A percentile compares a stretch with the other conserved stretches of the same genome.
phyloP scores from a whole-genome alignment of 495 filamentous ascomycete genomes.

The Collariella sp. region DNA sequence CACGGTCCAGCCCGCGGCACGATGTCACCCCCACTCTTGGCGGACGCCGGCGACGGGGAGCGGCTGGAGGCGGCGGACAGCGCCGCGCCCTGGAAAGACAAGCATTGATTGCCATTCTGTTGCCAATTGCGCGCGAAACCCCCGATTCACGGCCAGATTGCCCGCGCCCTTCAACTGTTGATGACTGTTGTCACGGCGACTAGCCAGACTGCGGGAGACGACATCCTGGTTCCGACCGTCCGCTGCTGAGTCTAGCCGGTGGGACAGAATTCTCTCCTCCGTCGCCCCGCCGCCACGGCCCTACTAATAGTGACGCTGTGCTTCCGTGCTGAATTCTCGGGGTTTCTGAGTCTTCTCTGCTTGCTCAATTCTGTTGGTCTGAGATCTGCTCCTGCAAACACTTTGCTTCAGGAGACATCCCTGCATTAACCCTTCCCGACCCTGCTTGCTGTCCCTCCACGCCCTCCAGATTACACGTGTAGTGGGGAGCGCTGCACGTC shows the following conservation, averaged over 20 bases:
- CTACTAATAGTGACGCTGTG: background rate
- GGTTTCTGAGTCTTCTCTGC: too few species aligned
- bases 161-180: background rate
- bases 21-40: conserved; percentile 3
- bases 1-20: conserved; percentile 6
- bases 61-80: background rate
- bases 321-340: too few species aligned
- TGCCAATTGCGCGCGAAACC: background rate
- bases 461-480: background rate
- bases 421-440: too few species aligned
- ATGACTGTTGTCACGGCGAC: background rate
- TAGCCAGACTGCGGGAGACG: background rate
- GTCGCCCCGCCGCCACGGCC: background rate
- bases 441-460: too few species aligned
- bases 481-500: conserved; percentile 9
- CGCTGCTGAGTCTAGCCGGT: too few species aligned
- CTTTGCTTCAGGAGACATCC: background rate
- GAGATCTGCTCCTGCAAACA: background rate
- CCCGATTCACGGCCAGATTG: background rate
- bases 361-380: too few species aligned
- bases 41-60: background rate
- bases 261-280: background rate
- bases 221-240: background rate
- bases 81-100: background rate
- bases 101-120: background rate